Percentiles rank a stretch among this genome's conserved stretches.
Conservation (phyloP, 2,329 filamentous ascomycete genomes). For the Stagonosporopsis chrysanthemi region DNA sequence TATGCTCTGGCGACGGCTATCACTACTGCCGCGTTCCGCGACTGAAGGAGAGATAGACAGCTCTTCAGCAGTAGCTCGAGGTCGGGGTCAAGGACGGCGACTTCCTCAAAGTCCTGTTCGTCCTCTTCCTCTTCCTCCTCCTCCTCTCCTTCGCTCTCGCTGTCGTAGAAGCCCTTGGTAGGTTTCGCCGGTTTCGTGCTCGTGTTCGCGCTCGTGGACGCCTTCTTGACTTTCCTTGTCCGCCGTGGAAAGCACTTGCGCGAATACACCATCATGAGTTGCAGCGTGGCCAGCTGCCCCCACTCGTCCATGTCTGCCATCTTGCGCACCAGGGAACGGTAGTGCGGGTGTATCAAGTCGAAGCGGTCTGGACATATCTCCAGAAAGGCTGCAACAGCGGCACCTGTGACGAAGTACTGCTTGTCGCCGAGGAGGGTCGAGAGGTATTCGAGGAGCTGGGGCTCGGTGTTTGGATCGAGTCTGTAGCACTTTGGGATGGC, state of each 20-base stretch:
- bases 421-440: slow-evolving; percentile 81
- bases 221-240: slow-evolving; percentile 65
- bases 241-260: slow-evolving; percentile 84
- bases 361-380: slow-evolving; percentile 88
- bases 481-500: slow-evolving; percentile 96
- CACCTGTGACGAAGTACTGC: slow-evolving; percentile 96
- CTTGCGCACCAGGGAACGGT: slow-evolving; percentile 83
- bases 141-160: slow-evolving; percentile 51
- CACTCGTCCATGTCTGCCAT: slow-evolving; percentile 99
- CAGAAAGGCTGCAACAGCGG: slow-evolving; percentile 86
- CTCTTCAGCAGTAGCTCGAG: slow-evolving; percentile 80
- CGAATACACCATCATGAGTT: slow-evolving; percentile 83
- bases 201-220: slow-evolving; percentile 48
- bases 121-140: slow-evolving; percentile 55
- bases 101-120: slow-evolving; percentile 61
- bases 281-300: slow-evolving; percentile 86
- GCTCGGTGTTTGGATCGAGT: slow-evolving; percentile 83
- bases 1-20: slow-evolving; percentile 87
- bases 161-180: slow-evolving; percentile 80
- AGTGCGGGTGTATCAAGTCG: slow-evolving; percentile 90
- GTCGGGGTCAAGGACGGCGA: slow-evolving; percentile 77
- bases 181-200: slow-evolving; percentile 48
- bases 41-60: slow-evolving; percentile 86
- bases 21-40: slow-evolving; percentile 91
- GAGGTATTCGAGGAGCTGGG: slow-evolving; percentile 85